phyloP scores from a whole-genome alignment of 306 rosid genomes.

The Cucumis sativus region Cucumber_9930_V3 NC_026656.2:22045501-22046000 shows the following conservation, averaged over 20 bases:
- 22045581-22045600: not conserved
- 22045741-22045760: conserved; percentile 53
- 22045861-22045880: not conserved
- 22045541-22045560: not conserved
- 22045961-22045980: conserved; percentile 47
- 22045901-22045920: conserved; percentile 80
- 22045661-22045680: conserved; percentile 4
- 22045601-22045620: not conserved
- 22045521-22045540: not conserved
- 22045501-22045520: not conserved
- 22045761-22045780: conserved; percentile 63
- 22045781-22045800: conserved; percentile 64
- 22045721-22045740: conserved; percentile 57
- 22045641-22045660: not conserved
- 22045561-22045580: not conserved
- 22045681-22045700: conserved; percentile 87
- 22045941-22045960: conserved; percentile 31
- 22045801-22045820: not conserved
- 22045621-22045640: not conserved
- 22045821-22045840: not conserved
- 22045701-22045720: conserved; percentile 63
- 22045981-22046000: not conserved
- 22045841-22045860: not conserved
- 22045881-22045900: conserved; percentile 89
- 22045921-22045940: conserved; percentile 62